Evolutionary conservation across 371 early-diverging fungal genomes (phyloP), one percentile per base, ranked within the genome.

Genomic region (Syncephalastrum sp.): DNA sequence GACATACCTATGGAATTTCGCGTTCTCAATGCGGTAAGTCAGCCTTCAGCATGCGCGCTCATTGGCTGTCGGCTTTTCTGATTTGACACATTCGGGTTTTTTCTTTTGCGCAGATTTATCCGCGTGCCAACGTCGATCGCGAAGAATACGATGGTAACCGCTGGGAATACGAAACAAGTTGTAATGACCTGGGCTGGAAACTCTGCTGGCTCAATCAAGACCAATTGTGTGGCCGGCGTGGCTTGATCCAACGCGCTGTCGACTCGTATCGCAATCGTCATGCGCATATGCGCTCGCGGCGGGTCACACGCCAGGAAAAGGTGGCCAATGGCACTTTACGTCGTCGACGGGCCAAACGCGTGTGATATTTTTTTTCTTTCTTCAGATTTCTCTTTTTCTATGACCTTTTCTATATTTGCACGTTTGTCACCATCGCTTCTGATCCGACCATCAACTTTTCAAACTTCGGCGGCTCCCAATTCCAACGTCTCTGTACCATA

Each of bases 191-290:
- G 5, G 96, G 94, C 1, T 96, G 95, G 94, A 81, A 87, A 55
- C 84, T 96, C 52, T 81, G 89, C 27, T 90, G 82, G 56, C 72
- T 92, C 6, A 96, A 95, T 67, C 85, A 81, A 42, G 83, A 83
- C 15, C 72, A 88, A 45, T 80, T 94, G n/a, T 77, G 82, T 53
- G 93, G 87, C 1, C 82, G 88, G 21, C 82, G 95, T 33, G 96
- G 96, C 21, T 75, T 95, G 23, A 81, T 96, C 33, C 96, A 96
- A 65, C 79, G 96, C 0, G 93, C 95, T 0, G 96, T 96, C 0
- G 96, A 96, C 64, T 89, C 88, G 17, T 96, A 89, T 57, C 81
- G 95, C 46, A 90, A 93, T 53, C 82, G 90, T n/a, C 85, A 87
- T 61, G 85, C 87, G n/a, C 84, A 87, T 25, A 75, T 86, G 57